These are phyloP conservation scores for Prunus mume DNA, from an alignment of 306 rosid species.

Conservation along the genomic window DNA sequence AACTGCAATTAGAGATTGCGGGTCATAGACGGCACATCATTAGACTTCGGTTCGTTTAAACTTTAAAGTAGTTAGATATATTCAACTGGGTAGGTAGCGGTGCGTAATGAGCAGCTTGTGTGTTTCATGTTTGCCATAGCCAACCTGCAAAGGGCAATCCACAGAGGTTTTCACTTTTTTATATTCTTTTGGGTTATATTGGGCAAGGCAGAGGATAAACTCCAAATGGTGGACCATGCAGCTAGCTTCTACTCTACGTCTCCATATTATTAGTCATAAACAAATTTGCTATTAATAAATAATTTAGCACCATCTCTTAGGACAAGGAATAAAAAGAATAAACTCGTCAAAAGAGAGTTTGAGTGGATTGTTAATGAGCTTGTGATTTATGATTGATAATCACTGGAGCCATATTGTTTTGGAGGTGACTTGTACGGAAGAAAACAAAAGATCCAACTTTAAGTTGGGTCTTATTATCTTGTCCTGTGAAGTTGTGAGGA, in stretches of 20 bases:
- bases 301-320: too few relatives aligned
- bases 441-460: not conserved
- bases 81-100: not conserved
- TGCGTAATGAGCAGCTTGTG: not conserved
- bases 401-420: slow-evolving; percentile 13
- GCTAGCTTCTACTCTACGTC: slow-evolving; percentile 3
- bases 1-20: slow-evolving; percentile 22
- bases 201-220: not conserved
- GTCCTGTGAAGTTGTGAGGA: not conserved
- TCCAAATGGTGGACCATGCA: not conserved
- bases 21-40: slow-evolving; percentile 47
- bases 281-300: too few relatives aligned
- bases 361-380: not conserved
- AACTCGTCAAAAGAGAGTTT: not conserved
- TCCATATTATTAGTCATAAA: not conserved
- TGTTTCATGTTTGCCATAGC: not conserved
- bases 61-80: not conserved
- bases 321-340: too few relatives aligned
- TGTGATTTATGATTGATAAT: slow-evolving; percentile 8
- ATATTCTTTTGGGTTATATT: not conserved
- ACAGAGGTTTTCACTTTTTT: not conserved
- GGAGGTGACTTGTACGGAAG: not conserved
- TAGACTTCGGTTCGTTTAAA: not conserved
- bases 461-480: not conserved
- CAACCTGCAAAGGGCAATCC: not conserved